These are phyloP conservation scores for Mycena haematopus DNA, from an alignment of 768 basidiomycete species.

Conservation along the genomic window DNA sequence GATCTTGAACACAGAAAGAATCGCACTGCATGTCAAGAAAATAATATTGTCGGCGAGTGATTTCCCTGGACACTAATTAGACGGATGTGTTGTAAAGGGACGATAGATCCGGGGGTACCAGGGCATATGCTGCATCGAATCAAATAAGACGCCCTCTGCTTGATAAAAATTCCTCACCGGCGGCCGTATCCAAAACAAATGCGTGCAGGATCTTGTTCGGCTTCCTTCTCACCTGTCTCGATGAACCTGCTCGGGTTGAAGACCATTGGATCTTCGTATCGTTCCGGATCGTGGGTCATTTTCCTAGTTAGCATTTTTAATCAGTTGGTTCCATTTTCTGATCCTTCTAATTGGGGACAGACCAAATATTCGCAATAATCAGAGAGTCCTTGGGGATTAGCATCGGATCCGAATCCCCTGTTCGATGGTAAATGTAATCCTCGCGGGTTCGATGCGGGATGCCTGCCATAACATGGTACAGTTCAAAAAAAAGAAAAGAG, in stretches of 20 bases:
- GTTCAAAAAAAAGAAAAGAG: not conserved
- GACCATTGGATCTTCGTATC: slow-evolving; percentile 20
- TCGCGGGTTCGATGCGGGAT: slow-evolving; percentile 14
- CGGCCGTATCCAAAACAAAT: slow-evolving; percentile 25
- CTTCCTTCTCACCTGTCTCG: not conserved
- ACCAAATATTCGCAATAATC: slow-evolving; percentile 22
- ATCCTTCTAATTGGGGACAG: not conserved
- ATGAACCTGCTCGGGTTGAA: slow-evolving; percentile 27
- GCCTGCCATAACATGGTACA: not conserved
- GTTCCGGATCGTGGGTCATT: slow-evolving; percentile 30
- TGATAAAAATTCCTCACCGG: slow-evolving; percentile 1
- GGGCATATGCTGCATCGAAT: slow-evolving; percentile 12
- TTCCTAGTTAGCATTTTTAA: slow-evolving; percentile 16
- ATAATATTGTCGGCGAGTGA: slow-evolving; percentile 8
- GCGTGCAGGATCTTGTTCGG: slow-evolving; percentile 11
- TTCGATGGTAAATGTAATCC: slow-evolving; percentile 16
- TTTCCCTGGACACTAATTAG: slow-evolving; percentile 1
- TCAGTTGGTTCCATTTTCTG: not conserved
- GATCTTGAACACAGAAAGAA: slow-evolving; percentile 18
- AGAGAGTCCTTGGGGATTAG: slow-evolving; percentile 16
- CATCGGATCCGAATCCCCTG: not conserved
- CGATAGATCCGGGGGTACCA: not conserved
- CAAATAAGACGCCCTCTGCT: not conserved
- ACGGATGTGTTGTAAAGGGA: not conserved
- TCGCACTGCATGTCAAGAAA: slow-evolving; percentile 16